Percentiles rank a stretch among this genome's conserved stretches.
These are phyloP conservation scores for Vitis hybrid DNA, from an alignment of 177 flowering plant genomes.

Conservation along the genomic window DNA sequence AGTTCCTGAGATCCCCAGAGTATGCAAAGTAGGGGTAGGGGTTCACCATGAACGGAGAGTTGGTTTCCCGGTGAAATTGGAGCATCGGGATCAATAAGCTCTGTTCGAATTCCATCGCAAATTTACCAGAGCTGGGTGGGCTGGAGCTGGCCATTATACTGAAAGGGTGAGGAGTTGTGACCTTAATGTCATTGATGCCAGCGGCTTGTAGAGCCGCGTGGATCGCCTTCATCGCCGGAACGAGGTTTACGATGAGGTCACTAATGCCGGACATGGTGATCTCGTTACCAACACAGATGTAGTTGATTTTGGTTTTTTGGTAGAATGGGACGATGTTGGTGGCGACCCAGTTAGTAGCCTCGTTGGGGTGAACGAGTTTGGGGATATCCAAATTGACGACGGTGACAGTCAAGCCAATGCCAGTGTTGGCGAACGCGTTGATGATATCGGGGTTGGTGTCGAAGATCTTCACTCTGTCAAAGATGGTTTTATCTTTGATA, in stretches of 20 bases:
- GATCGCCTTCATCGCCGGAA: conserved; percentile 73
- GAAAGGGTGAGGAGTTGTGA: conserved; percentile 64
- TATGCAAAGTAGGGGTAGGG: conserved; percentile 68
- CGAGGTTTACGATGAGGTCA: conserved; percentile 51
- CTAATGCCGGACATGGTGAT: conserved; percentile 48
- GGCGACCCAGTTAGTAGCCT: conserved; percentile 63
- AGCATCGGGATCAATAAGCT: conserved; percentile 45
- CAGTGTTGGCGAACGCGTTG: conserved; percentile 69
- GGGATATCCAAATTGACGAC: conserved; percentile 74
- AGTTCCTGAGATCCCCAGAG: conserved; percentile 26
- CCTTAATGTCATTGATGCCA: conserved; percentile 41
- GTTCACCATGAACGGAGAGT: conserved; percentile 54
- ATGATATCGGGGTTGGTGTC: conserved; percentile 75
- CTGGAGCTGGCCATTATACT: conserved; percentile 46
- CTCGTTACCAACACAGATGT: conserved; percentile 79
- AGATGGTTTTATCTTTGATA: conserved; percentile 59
- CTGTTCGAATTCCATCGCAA: conserved; percentile 49
- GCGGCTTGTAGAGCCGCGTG: conserved; percentile 49
- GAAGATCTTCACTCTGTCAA: conserved; percentile 73
- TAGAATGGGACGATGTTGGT: conserved; percentile 54
- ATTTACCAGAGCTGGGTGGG: conserved; percentile 50
- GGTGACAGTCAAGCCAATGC: conserved; percentile 61
- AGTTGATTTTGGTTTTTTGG: conserved; percentile 56
- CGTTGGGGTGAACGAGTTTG: conserved; percentile 40
- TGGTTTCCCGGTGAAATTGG: conserved; percentile 39